phyloP scores from a whole-genome alignment of 139 green algal genomes.

The Pleodorina starrii region DNA sequence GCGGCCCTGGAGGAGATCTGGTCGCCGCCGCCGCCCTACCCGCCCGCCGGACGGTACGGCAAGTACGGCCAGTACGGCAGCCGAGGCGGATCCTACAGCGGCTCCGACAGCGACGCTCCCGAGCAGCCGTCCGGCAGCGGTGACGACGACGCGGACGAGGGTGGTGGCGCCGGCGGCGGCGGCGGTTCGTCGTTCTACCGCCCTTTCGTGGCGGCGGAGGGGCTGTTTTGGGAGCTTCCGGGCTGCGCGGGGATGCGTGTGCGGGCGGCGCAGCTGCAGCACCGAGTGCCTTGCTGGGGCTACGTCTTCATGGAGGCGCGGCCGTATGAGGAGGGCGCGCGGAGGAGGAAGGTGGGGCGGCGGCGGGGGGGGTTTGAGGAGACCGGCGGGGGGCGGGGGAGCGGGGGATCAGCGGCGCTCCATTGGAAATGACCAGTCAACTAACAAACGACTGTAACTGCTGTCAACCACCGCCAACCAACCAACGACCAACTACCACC shows the following conservation, averaged over 20 bases:
- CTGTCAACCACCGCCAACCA: too few species aligned
- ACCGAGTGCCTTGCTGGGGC: conserved; percentile 90
- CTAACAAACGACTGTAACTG: too few species aligned
- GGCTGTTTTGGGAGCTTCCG: conserved; percentile 50
- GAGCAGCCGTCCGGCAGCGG: conserved; percentile 14
- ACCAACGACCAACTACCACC: too few species aligned
- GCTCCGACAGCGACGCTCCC: neutral
- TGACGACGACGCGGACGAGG: conserved; percentile 9
- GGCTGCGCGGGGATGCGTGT: conserved; percentile 1
- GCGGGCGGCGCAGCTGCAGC: conserved; percentile 81
- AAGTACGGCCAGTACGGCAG: neutral
- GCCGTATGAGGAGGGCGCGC: neutral
- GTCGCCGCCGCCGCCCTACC: conserved; percentile 18
- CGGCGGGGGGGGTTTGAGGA: too few species aligned
- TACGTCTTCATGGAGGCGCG: conserved; percentile 31
- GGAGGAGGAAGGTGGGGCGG: conserved; percentile 18
- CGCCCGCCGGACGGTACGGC: neutral
- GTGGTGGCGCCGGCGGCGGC: neutral
- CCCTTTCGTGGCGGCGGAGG: conserved; percentile 51
- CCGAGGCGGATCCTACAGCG: neutral
- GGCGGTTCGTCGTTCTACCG: neutral
- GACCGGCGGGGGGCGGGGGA: too few species aligned
- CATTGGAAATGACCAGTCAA: too few species aligned
- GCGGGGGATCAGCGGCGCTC: too few species aligned
- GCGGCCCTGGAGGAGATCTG: conserved; percentile 37